Evolutionary conservation across 306 rosid species (phyloP).

Genomic region (Glycine latifolia): DNA sequence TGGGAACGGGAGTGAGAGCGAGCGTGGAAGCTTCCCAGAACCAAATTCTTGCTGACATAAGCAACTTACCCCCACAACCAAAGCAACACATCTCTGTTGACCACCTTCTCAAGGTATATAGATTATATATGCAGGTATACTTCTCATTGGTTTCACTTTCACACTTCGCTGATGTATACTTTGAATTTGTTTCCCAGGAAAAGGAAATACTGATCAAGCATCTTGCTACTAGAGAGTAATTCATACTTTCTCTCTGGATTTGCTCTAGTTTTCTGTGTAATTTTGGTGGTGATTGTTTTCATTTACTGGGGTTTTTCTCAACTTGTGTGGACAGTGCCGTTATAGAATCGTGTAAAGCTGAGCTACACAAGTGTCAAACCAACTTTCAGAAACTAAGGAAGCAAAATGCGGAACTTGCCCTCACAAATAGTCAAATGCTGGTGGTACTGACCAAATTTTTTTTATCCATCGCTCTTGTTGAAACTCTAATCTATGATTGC

Average conservation of each 20-base stretch:
- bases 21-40: constrained; percentile 54
- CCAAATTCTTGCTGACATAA: constrained; percentile 74
- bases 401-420: constrained; percentile 84
- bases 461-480: not conserved
- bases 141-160: constrained; percentile 34
- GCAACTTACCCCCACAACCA: constrained; percentile 64
- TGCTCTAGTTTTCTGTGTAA: constrained; percentile 18
- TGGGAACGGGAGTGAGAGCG: constrained; percentile 55
- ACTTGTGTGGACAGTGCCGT: constrained; percentile 57
- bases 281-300: constrained; percentile 17
- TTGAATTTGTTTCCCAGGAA: constrained; percentile 65
- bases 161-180: not conserved
- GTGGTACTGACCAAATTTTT: constrained; percentile 56
- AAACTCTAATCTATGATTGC: constrained; percentile 7
- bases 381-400: constrained; percentile 66
- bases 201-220: constrained; percentile 62
- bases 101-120: constrained; percentile 64
- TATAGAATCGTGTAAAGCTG: constrained; percentile 63
- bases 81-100: constrained; percentile 46
- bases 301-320: constrained; percentile 48
- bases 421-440: constrained; percentile 70
- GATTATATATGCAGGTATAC: not conserved
- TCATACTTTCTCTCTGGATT: constrained; percentile 41
- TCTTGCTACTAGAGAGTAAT: constrained; percentile 79
- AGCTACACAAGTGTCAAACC: constrained; percentile 63